phyloP scores from a whole-genome alignment of 2,329 filamentous ascomycete genomes.

The Verticillium albo-atrum region DNA sequence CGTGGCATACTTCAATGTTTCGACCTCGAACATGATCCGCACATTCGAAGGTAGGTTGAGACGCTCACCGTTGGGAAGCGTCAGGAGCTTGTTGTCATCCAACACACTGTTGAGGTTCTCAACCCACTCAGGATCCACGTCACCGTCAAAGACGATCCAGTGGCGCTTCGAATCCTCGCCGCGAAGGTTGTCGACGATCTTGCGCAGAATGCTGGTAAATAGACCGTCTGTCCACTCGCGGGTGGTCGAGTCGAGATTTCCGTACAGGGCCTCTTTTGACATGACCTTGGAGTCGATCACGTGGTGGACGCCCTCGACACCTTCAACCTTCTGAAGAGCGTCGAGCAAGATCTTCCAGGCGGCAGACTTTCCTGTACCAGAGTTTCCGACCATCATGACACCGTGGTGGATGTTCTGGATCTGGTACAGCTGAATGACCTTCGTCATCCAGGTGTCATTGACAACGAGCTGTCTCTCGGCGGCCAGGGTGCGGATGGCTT shows the following conservation, averaged over 20 bases:
- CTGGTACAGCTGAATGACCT: slow-evolving; percentile 93
- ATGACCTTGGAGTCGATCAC: slow-evolving; percentile 99
- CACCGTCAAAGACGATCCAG: slow-evolving; percentile 99
- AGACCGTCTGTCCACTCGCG: slow-evolving; percentile 98
- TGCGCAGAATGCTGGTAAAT: slow-evolving; percentile 94
- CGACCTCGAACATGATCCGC: slow-evolving; percentile 99
- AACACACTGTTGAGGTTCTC: slow-evolving; percentile 99
- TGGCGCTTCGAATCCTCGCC: slow-evolving; percentile 95
- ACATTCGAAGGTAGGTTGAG: slow-evolving; percentile 92
- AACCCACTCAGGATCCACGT: slow-evolving; percentile 99
- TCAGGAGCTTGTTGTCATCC: slow-evolving; percentile 97
- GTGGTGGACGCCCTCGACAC: slow-evolving; percentile 89
- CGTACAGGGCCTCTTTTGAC: slow-evolving; percentile 97
- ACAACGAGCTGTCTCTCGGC: slow-evolving; percentile 82
- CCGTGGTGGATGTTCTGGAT: slow-evolving; percentile 97
- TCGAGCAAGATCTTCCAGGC: slow-evolving; percentile 92
- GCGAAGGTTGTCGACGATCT: slow-evolving; percentile 97
- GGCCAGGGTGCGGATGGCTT: slow-evolving; percentile 78
- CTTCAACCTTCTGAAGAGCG: slow-evolving; percentile 85
- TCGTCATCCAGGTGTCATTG: slow-evolving; percentile 95
- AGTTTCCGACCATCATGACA: slow-evolving; percentile 99
- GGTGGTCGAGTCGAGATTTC: slow-evolving; percentile 92
- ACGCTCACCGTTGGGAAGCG: slow-evolving; percentile 94
- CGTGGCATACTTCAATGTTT: slow-evolving; percentile 94
- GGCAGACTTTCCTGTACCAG: slow-evolving; percentile 93